Conservation (phyloP, 1,139 yeast genomes). For the Magnusiomyces sp. region DNA sequence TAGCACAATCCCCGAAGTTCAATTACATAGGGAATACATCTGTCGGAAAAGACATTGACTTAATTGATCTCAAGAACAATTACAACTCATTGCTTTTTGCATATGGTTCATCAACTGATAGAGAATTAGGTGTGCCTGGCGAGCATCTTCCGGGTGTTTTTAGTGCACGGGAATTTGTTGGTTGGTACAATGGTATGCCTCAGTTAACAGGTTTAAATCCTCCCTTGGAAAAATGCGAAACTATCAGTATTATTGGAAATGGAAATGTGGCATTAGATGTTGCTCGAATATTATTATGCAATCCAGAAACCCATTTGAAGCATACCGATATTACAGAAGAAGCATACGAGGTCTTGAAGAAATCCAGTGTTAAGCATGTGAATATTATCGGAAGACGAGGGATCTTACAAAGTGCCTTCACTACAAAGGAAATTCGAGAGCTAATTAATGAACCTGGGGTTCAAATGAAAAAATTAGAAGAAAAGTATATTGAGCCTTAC, state of each 20-base stretch:
- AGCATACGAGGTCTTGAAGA: constrained; percentile 48
- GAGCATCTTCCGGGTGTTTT: constrained; percentile 52
- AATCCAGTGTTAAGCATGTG: constrained; percentile 52
- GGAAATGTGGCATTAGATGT: constrained; percentile 97
- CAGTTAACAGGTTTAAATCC: constrained; percentile 42
- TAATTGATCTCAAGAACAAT: constrained; percentile 42
- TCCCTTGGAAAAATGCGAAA: constrained; percentile 49
- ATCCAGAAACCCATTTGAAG: constrained; percentile 38
- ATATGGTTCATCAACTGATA: constrained; percentile 73
- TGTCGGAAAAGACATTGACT: constrained; percentile 50
- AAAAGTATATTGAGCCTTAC: constrained; percentile 37
- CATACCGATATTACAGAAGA: constrained; percentile 63
- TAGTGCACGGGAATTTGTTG: constrained; percentile 83
- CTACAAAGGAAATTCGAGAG: constrained; percentile 88
- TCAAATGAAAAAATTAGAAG: constrained; percentile 49
- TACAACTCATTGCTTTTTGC: constrained; percentile 73
- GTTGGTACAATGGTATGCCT: constrained; percentile 95
- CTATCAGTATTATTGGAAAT: constrained; percentile 82
- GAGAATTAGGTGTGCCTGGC: constrained; percentile 51
- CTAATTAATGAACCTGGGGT: constrained; percentile 55
- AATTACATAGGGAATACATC: constrained; percentile 68
- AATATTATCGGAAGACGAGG: constrained; percentile 83
- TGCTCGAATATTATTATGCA: constrained; percentile 66
- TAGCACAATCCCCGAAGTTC: constrained; percentile 44
- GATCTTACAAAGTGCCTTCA: constrained; percentile 63